Percentiles rank a stretch among this genome's conserved stretches.
Conservation (phyloP, 164 flowering plant genomes). For the Litsea cubeba region DNA sequence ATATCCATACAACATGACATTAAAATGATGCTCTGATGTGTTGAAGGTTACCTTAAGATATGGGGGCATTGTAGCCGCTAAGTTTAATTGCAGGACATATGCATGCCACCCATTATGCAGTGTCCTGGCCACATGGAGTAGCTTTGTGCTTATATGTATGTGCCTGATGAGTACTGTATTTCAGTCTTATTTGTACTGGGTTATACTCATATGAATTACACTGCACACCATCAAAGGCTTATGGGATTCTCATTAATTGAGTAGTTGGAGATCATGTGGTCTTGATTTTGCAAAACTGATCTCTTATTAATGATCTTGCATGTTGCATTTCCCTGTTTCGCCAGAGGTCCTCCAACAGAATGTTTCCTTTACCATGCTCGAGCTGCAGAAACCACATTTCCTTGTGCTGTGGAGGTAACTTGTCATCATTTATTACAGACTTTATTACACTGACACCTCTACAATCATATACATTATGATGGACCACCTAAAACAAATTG, state of each 20-base stretch:
- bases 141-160: too few relatives aligned
- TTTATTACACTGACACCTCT: background rate
- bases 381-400: slow-evolving; percentile 66
- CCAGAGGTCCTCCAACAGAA: slow-evolving; percentile 96
- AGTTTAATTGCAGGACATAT: too few relatives aligned
- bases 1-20: background rate
- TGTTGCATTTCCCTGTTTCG: slow-evolving; percentile 12
- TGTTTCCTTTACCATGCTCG: slow-evolving; percentile 91
- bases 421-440: background rate
- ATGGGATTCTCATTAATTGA: too few relatives aligned
- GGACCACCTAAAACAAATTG: background rate
- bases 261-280: background rate
- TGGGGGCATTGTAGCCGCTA: background rate
- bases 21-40: background rate
- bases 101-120: too few relatives aligned
- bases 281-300: slow-evolving; percentile 6
- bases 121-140: too few relatives aligned
- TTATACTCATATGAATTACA: too few relatives aligned
- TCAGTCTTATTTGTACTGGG: too few relatives aligned
- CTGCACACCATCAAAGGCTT: too few relatives aligned
- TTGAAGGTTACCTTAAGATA: background rate
- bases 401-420: slow-evolving; percentile 28
- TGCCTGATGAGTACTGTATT: too few relatives aligned
- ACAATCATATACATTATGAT: background rate
- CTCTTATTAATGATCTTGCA: background rate